phyloP scores from a whole-genome alignment of 2,329 filamentous ascomycete genomes.

The Penicillium fuscoglaucum region DNA sequence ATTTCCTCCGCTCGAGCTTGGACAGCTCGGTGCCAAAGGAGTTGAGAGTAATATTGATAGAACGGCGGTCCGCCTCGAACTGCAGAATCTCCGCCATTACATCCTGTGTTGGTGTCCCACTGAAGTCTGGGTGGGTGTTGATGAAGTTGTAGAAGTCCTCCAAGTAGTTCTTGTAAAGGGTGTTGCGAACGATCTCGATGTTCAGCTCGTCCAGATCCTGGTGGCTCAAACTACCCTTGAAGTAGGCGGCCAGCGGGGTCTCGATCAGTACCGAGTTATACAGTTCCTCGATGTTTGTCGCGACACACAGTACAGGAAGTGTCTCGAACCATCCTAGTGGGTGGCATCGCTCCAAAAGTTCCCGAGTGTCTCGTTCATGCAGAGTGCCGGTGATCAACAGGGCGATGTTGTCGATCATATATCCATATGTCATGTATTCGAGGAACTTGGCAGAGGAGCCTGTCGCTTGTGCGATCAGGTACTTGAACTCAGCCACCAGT shows the following conservation, averaged over 20 bases:
- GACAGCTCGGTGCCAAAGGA: constrained; percentile 95
- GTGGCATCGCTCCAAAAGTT: constrained; percentile 92
- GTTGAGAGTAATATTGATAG: constrained; percentile 99
- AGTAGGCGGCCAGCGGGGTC: constrained; percentile 92
- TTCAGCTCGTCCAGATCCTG: constrained; percentile 98
- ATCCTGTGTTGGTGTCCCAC: constrained; percentile 83
- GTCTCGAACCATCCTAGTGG: constrained; percentile 99
- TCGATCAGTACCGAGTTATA: constrained; percentile 98
- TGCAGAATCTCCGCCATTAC: constrained; percentile 95
- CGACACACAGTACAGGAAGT: constrained; percentile 95
- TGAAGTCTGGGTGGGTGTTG: constrained; percentile 82
- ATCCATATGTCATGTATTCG: constrained; percentile 97
- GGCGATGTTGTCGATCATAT: constrained; percentile 99
- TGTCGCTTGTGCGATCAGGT: constrained; percentile 89
- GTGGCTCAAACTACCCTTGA: constrained; percentile 94
- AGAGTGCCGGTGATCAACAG: constrained; percentile 96
- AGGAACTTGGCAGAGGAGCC: constrained; percentile 92
- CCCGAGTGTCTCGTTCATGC: constrained; percentile 93
- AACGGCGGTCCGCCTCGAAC: constrained; percentile 93
- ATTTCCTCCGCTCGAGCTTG: constrained; percentile 91
- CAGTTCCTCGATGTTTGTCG: constrained; percentile 96
- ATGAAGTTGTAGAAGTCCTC: constrained; percentile 97
- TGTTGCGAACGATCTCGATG: constrained; percentile 98
- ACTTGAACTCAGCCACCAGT: constrained; percentile 94
- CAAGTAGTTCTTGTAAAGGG: constrained; percentile 98